These are phyloP conservation scores for Metschnikowia cubensis DNA, from an alignment of 805 yeast genomes.

Conservation along the genomic window DNA sequence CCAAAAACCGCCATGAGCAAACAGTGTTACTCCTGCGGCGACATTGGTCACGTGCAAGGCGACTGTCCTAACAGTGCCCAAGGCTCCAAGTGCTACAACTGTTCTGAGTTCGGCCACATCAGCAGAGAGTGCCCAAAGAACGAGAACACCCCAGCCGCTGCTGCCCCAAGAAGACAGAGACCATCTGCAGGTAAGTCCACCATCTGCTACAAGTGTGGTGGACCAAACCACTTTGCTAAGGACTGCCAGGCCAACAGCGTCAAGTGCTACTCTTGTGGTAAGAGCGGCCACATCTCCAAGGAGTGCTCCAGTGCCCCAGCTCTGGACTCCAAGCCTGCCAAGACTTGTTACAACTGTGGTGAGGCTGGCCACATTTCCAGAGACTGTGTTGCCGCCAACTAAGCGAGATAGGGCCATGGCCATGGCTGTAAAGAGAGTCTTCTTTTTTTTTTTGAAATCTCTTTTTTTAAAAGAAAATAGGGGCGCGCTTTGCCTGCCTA, in stretches of 20 bases:
- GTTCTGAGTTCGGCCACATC: slow-evolving; percentile 75
- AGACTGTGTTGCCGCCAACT: slow-evolving; percentile 48
- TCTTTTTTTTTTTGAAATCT: no score
- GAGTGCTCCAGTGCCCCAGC: slow-evolving; percentile 63
- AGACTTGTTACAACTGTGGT: slow-evolving; percentile 72
- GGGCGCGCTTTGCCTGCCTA: neutral
- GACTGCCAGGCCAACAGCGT: slow-evolving; percentile 71
- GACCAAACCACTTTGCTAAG: slow-evolving; percentile 89
- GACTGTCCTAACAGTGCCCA: slow-evolving; percentile 71
- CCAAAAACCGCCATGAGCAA: slow-evolving; percentile 82
- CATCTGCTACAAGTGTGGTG: slow-evolving; percentile 87
- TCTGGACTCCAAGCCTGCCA: slow-evolving; percentile 33
- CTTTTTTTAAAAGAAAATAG: neutral
- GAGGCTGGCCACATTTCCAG: slow-evolving; percentile 83
- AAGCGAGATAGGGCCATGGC: slow-evolving; percentile 5
- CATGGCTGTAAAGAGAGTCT: neutral
- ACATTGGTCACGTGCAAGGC: slow-evolving; percentile 81
- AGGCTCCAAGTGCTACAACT: slow-evolving; percentile 77
- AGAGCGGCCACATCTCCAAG: slow-evolving; percentile 82
- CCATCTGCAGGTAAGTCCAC: slow-evolving; percentile 32
- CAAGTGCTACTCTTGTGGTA: slow-evolving; percentile 92
- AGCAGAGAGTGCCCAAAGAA: slow-evolving; percentile 66
- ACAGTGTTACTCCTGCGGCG: slow-evolving; percentile 92
- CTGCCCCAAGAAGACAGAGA: slow-evolving; percentile 18
- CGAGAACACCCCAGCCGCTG: slow-evolving; percentile 24